These are phyloP conservation scores for Pleurotus giganteus DNA, from an alignment of 768 basidiomycete genomes.

Conservation along the genomic window DNA sequence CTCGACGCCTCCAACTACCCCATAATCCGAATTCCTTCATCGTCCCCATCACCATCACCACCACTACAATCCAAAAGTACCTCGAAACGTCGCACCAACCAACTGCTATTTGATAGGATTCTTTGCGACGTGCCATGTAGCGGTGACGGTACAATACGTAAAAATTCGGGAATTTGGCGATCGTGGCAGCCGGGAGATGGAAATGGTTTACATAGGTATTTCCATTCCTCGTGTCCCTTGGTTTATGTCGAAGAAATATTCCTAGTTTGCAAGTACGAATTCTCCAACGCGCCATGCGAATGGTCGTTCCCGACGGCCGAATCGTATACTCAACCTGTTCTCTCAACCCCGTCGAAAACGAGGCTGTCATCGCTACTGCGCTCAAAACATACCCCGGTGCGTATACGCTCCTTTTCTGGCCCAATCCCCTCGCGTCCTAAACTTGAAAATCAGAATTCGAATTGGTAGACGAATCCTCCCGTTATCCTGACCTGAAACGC, in stretches of 20 bases:
- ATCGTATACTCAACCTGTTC: slow-evolving; percentile 99
- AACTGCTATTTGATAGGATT: slow-evolving; percentile 87
- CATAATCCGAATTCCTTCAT: slow-evolving; percentile 49
- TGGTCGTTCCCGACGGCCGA: slow-evolving; percentile 79
- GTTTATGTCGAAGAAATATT: slow-evolving; percentile 7
- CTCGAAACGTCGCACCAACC: slow-evolving; percentile 21
- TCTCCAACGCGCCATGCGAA: slow-evolving; percentile 86
- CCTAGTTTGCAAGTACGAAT: slow-evolving; percentile 88
- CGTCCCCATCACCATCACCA: too few relatives aligned
- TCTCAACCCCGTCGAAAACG: slow-evolving; percentile 95
- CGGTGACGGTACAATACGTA: slow-evolving; percentile 93
- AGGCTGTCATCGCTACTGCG: slow-evolving; percentile 89
- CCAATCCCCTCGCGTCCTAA: neutral
- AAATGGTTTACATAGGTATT: slow-evolving; percentile 83
- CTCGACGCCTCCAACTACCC: slow-evolving; percentile 91
- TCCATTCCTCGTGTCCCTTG: slow-evolving; percentile 10
- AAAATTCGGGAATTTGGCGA: slow-evolving; percentile 95
- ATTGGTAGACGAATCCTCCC: slow-evolving; percentile 74
- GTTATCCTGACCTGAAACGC: slow-evolving; percentile 69
- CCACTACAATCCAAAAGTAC: neutral
- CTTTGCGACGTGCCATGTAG: slow-evolving; percentile 97
- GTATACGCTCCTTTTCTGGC: slow-evolving; percentile 13
- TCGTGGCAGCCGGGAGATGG: slow-evolving; percentile 87
- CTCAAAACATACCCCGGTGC: slow-evolving; percentile 68
- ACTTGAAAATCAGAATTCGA: slow-evolving; percentile 55